Evolutionary conservation across 2,329 filamentous ascomycete genomes (phyloP).

Genomic region (Alternaria triticimaculans): DNA sequence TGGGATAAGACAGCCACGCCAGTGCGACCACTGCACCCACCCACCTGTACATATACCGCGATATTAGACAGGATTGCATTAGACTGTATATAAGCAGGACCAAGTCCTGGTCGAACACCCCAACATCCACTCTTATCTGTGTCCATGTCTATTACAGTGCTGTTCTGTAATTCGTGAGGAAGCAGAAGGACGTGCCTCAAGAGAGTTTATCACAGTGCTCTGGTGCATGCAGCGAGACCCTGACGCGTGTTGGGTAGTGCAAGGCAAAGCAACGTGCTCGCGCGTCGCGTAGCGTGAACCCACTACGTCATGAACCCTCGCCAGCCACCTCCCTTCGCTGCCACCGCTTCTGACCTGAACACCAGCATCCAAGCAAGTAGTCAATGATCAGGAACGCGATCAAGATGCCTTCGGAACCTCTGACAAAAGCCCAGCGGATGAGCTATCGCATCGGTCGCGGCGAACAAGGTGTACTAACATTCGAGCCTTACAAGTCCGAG

Average conservation of each 20-base stretch:
- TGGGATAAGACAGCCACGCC: not conserved
- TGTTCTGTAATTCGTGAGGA: not conserved
- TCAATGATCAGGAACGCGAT: not conserved
- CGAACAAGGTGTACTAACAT: slow-evolving; percentile 67
- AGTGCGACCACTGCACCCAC: not conserved
- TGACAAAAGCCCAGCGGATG: slow-evolving; percentile 51
- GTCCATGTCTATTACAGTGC: not conserved
- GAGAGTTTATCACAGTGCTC: not conserved
- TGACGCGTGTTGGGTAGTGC: not conserved
- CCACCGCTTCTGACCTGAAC: not conserved
- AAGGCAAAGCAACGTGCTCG: slow-evolving; percentile 14
- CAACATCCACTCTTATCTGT: not conserved
- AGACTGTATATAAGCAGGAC: slow-evolving; percentile 6
- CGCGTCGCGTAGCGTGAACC: slow-evolving; percentile 21
- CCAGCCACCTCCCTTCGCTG: not conserved
- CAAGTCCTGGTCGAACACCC: not conserved
- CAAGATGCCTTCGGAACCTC: slow-evolving; percentile 18
- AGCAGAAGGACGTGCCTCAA: not conserved
- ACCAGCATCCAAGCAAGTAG: not conserved
- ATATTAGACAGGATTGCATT: not conserved
- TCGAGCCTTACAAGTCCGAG: slow-evolving; percentile 68
- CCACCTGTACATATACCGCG: slow-evolving; percentile 1
- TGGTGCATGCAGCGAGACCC: not conserved
- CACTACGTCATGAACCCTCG: slow-evolving; percentile 28
- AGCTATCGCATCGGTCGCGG: slow-evolving; percentile 65